Conservation (phyloP, 345 rosid genomes). For the Xanthoceras sorbifolium region DNA sequence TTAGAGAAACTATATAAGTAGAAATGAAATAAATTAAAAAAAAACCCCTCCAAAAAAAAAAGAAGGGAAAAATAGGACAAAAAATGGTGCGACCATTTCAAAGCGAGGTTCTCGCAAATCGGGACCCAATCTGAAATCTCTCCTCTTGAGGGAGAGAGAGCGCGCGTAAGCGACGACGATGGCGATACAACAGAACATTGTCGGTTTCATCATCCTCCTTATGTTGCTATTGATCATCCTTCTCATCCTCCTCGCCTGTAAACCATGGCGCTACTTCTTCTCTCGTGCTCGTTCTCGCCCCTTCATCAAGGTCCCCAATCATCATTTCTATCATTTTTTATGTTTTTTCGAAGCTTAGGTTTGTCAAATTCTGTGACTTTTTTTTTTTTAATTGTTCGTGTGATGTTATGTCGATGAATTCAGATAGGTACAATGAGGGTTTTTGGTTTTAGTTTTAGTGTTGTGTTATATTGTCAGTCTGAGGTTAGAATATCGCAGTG, state of each 20-base stretch:
- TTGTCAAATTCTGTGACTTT: not conserved
- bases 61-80: not conserved
- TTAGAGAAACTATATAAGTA: not conserved
- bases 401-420: not conserved
- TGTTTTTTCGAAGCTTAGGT: not conserved
- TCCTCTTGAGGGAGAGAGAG: constrained; percentile 35
- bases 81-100: constrained; percentile 62
- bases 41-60: too few species aligned
- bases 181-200: constrained; percentile 53
- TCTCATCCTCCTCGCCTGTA: constrained; percentile 70
- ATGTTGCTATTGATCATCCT: constrained; percentile 69
- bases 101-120: constrained; percentile 72
- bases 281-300: constrained; percentile 46
- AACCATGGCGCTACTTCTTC: constrained; percentile 86
- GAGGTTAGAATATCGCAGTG: not conserved
- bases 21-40: too few species aligned
- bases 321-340: not conserved
- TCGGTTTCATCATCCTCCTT: constrained; percentile 48
- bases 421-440: constrained; percentile 1
- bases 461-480: too few species aligned
- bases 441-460: not conserved
- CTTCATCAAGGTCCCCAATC: constrained; percentile 52
- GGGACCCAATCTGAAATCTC: constrained; percentile 46
- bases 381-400: not conserved
- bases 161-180: constrained; percentile 49